Evolutionary conservation across 164 flowering plant genomes (phyloP).

Genomic region (Stephania yunnanensis): DNA sequence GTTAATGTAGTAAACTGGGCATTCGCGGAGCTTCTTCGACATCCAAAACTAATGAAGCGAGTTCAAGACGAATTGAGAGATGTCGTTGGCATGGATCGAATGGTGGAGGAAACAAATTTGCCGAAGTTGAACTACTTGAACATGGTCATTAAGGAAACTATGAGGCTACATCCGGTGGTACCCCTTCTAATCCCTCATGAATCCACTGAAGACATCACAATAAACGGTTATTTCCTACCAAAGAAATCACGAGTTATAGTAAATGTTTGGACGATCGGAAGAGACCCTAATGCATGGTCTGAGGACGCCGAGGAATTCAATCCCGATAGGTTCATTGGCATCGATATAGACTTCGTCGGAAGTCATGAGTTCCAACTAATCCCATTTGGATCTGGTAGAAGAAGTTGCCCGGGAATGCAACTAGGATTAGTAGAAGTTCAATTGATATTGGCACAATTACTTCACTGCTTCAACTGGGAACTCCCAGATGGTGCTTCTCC

Average conservation of each 20-base stretch:
- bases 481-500: conserved; percentile 11
- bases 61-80: conserved; percentile 6
- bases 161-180: conserved; percentile 16
- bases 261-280: conserved; percentile 6
- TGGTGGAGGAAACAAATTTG: conserved; percentile 19
- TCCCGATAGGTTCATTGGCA: conserved; percentile 2
- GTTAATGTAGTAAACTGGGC: conserved; percentile 21
- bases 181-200: conserved; percentile 17
- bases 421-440: conserved; percentile 1
- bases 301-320: background rate
- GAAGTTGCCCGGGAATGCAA: conserved; percentile 9
- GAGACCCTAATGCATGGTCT: conserved; percentile 8
- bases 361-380: background rate
- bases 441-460: conserved; percentile 3
- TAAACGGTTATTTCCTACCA: conserved; percentile 6
- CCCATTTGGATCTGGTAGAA: conserved; percentile 14
- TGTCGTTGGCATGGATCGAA: conserved; percentile 8
- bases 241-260: conserved; percentile 7
- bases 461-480: conserved; percentile 12
- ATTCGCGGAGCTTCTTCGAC: conserved; percentile 4
- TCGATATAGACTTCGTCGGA: background rate
- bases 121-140: conserved; percentile 8
- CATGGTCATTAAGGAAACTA: conserved; percentile 16
- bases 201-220: conserved; percentile 7
- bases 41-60: conserved; percentile 10